A percentile compares a stretch with the other conserved stretches of the same genome.
These are phyloP conservation scores for Beauveria varroae DNA, from an alignment of 2,329 filamentous ascomycete genomes.

Conservation along the genomic window DNA sequence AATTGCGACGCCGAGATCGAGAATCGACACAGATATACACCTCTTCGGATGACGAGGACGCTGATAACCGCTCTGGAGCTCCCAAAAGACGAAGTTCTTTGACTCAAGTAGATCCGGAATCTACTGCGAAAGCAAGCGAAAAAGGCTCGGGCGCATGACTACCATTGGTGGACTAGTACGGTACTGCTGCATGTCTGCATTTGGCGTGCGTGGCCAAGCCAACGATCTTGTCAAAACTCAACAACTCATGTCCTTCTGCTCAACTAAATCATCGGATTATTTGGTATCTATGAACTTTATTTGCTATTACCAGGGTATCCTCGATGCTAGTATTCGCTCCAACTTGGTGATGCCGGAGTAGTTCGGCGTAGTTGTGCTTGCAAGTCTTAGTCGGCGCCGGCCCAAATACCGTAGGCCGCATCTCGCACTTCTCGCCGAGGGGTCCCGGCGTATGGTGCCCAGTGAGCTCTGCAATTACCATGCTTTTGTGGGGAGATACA, in stretches of 20 bases:
- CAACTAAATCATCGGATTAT: not conserved
- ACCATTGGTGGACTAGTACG: not conserved
- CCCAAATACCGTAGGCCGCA: not conserved
- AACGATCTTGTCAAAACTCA: not conserved
- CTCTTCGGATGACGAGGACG: constrained; percentile 16
- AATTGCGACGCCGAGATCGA: constrained; percentile 14
- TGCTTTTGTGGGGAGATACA: not conserved
- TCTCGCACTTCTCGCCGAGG: constrained; percentile 9
- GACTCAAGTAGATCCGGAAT: not conserved
- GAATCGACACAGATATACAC: constrained; percentile 20
- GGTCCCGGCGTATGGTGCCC: not conserved
- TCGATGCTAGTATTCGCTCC: not conserved
- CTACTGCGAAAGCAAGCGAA: not conserved
- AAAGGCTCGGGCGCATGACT: not conserved
- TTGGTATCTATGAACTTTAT: not conserved
- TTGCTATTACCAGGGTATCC: not conserved
- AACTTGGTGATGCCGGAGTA: not conserved
- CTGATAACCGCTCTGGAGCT: constrained; percentile 14
- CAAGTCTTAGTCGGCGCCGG: not conserved
- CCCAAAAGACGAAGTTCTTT: constrained; percentile 18
- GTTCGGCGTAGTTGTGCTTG: constrained; percentile 4
- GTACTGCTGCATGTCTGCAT: not conserved
- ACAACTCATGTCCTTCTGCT: not conserved
- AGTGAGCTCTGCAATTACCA: not conserved
- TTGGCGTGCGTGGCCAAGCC: not conserved